Evolutionary conservation across 352 stramenopile species (phyloP), one percentile per base, ranked within the genome.

Genomic region (Pythium oligandrum): DNA sequence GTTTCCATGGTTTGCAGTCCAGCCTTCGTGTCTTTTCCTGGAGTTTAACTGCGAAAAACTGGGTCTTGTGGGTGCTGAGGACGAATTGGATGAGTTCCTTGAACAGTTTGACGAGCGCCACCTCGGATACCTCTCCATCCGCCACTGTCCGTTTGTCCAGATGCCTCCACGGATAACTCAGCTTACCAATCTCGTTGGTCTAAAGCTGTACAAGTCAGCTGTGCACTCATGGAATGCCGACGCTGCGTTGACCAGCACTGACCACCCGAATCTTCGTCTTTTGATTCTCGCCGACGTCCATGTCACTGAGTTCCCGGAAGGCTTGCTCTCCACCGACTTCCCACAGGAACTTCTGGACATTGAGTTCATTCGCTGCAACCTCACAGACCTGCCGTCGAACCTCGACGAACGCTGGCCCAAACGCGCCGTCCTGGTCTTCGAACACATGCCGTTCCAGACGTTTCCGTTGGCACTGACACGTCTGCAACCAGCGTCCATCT

Each of bases 121-220:
- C 5, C 32, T 69, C 3, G 39, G 56, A 3, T 57, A 50, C 32
- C 26, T 65, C 7, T 56, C 51, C 3, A 57, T 78, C 51, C 50
- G 64, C 9, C 48, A 75, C 38, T 83, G 72, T 6, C 10, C 52
- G 1, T 17, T 45, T 6, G 53, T 86, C 4, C 48, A 63, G 32
- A 61, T 83, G 17, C 68, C 75, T 0, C 38, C 33, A n/a, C 48
- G 50, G 10, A 10, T 77, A 6, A 34, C 47, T 0, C 50, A 3
- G 0, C 68, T 84, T 11, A 31, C 44, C 7, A 57, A 73, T 5
- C 55, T 84, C n/a, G 53, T 44, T 30, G 42, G 40, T 3, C 47
- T 87, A 4, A 60, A 72, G 30, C 44, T 85, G 0, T 78, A 78
- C 55, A 72, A 80, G 30, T 75, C 68, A 1, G 68, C 53, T 1